phyloP scores from a whole-genome alignment of 306 rosid species.

The Vicia sativa region DNA sequence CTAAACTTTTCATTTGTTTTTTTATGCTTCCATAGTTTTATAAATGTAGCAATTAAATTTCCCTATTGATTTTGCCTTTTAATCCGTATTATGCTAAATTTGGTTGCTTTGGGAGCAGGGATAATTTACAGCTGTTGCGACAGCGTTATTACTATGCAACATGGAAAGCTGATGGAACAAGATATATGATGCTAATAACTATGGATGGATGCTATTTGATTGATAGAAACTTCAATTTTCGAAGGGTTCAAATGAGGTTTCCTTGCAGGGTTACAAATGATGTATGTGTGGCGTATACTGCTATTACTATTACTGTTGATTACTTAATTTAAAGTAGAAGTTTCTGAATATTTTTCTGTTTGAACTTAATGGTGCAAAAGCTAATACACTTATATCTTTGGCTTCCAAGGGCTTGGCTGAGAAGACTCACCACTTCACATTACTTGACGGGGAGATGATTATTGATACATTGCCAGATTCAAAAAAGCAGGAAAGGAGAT shows the following conservation, averaged over 20 bases:
- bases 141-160: constrained; percentile 98
- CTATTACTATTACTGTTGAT: constrained; percentile 17
- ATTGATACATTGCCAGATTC: constrained; percentile 90
- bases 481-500: constrained; percentile 88
- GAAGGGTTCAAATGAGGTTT: constrained; percentile 98
- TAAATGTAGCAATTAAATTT: constrained; percentile 20
- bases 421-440: constrained; percentile 79
- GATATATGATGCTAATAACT: constrained; percentile 95
- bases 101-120: constrained; percentile 58
- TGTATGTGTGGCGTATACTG: constrained; percentile 46
- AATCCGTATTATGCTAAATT: constrained; percentile 31
- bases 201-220: constrained; percentile 92
- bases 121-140: constrained; percentile 80
- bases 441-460: constrained; percentile 97
- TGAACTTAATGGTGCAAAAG: constrained; percentile 37
- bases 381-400: constrained; percentile 47
- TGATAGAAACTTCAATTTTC: constrained; percentile 81
- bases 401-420: constrained; percentile 60
- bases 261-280: constrained; percentile 80
- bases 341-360: constrained; percentile 33
- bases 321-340: background rate
- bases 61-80: constrained; percentile 31
- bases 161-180: constrained; percentile 99
- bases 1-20: constrained; percentile 5
- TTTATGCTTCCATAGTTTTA: constrained; percentile 3